Evolutionary conservation across 2,329 filamentous ascomycete species (phyloP).

Genomic region (Fusarium anguioides): DNA sequence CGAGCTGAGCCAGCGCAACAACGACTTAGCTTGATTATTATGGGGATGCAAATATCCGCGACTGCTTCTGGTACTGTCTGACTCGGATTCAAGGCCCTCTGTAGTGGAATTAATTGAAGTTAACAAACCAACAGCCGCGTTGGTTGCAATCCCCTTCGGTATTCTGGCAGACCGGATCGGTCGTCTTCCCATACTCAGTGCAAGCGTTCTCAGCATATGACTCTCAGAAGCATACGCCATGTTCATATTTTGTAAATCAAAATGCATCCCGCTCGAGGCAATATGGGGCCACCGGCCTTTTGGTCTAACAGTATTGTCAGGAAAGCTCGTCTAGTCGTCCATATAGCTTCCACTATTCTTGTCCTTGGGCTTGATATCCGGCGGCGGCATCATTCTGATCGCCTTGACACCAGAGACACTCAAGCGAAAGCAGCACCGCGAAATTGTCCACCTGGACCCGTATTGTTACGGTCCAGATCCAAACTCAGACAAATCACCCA

Average conservation of each 20-base stretch:
- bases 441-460: not conserved
- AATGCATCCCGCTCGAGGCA: slow-evolving; percentile 34
- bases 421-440: not conserved
- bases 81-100: not conserved
- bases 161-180: slow-evolving; percentile 41
- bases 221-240: slow-evolving; percentile 39
- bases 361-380: slow-evolving; percentile 31
- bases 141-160: slow-evolving; percentile 40
- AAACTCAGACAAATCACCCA: not conserved
- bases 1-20: slow-evolving; percentile 35
- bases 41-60: slow-evolving; percentile 37
- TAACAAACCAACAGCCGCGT: slow-evolving; percentile 26
- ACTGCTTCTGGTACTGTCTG: slow-evolving; percentile 31
- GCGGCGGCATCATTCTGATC: slow-evolving; percentile 29
- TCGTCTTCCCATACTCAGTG: slow-evolving; percentile 40
- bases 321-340: slow-evolving; percentile 24
- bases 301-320: slow-evolving; percentile 34
- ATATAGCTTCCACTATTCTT: slow-evolving; percentile 40
- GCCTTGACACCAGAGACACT: slow-evolving; percentile 41
- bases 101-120: not conserved
- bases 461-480: not conserved
- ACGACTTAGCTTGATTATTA: slow-evolving; percentile 35
- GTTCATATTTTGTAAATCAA: slow-evolving; percentile 36
- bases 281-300: too few species aligned
- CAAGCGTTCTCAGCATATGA: slow-evolving; percentile 41